These are phyloP conservation scores for Xylaria sp. DNA, from an alignment of 2,329 filamentous ascomycete species.

Conservation along the genomic window DNA sequence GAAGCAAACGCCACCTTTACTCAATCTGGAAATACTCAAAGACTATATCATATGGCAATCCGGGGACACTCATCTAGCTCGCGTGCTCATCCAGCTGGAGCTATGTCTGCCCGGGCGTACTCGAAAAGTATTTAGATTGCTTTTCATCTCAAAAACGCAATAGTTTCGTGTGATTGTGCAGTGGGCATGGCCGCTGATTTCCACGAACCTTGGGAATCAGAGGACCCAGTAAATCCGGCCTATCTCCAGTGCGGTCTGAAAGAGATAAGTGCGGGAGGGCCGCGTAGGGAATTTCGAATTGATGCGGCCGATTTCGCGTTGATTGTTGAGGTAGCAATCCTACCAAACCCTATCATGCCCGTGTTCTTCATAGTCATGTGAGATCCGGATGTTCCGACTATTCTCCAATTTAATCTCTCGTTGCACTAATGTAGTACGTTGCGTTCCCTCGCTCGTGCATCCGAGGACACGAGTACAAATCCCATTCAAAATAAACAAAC, in stretches of 20 bases:
- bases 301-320: not conserved
- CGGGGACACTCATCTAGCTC: conserved; percentile 2
- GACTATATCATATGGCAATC: not conserved
- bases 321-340: not conserved
- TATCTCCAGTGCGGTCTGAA: not conserved
- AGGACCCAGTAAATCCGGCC: not conserved
- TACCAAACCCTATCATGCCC: not conserved
- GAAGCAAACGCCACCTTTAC: not conserved
- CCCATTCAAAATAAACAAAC: not conserved
- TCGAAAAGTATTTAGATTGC: not conserved
- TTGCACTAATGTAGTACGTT: not conserved
- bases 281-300: not conserved
- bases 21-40: conserved; percentile 6
- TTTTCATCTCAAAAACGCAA: not conserved
- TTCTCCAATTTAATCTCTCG: not conserved
- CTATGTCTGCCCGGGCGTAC: not conserved
- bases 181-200: not conserved
- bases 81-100: not conserved
- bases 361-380: not conserved
- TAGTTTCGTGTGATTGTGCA: not conserved
- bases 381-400: not conserved
- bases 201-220: not conserved
- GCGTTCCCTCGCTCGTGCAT: not conserved
- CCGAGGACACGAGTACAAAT: not conserved
- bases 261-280: not conserved